Conservation (phyloP, 2,329 filamentous ascomycete genomes). For the Aplosporella prunicola region DNA sequence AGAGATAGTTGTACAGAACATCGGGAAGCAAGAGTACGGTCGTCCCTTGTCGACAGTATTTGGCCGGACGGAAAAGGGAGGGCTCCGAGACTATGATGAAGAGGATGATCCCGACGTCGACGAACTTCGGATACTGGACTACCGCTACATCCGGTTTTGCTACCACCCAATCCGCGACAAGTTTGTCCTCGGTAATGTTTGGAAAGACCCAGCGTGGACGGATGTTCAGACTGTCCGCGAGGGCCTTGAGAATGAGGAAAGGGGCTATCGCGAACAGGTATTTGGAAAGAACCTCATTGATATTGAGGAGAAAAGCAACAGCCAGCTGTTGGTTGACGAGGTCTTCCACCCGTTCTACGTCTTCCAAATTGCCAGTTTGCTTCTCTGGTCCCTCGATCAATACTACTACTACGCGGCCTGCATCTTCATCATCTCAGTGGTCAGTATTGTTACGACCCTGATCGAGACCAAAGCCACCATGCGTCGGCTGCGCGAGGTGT, state of each 20-base stretch:
- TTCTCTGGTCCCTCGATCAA: constrained; percentile 89
- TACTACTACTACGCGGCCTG: constrained; percentile 97
- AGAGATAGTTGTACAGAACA: constrained; percentile 69
- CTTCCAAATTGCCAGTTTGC: constrained; percentile 88
- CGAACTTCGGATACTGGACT: constrained; percentile 70
- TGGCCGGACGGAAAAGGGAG: constrained; percentile 54
- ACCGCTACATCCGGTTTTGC: constrained; percentile 88
- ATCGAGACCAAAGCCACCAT: constrained; percentile 90
- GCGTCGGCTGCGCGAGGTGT: constrained; percentile 81
- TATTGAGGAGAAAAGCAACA: constrained; percentile 78
- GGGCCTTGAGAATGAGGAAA: constrained; percentile 83
- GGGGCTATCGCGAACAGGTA: constrained; percentile 69
- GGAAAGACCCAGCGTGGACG: constrained; percentile 90
- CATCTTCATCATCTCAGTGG: constrained; percentile 89
- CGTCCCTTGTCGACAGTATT: constrained; percentile 60
- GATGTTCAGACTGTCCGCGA: constrained; percentile 63
- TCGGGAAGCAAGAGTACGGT: constrained; percentile 51
- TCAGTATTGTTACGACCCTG: constrained; percentile 82
- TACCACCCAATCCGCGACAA: constrained; percentile 84
- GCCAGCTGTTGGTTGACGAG: constrained; percentile 82
- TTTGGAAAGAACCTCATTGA: constrained; percentile 89
- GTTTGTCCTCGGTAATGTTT: constrained; percentile 76
- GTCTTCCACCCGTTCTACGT: constrained; percentile 97
- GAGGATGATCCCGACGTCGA: constrained; percentile 66
- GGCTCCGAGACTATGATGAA: constrained; percentile 58